Evolutionary conservation across 1,284 basidiomycete genomes (phyloP), one percentile per base, ranked within the genome.

Genomic region (Fomitopsis palustris): DNA sequence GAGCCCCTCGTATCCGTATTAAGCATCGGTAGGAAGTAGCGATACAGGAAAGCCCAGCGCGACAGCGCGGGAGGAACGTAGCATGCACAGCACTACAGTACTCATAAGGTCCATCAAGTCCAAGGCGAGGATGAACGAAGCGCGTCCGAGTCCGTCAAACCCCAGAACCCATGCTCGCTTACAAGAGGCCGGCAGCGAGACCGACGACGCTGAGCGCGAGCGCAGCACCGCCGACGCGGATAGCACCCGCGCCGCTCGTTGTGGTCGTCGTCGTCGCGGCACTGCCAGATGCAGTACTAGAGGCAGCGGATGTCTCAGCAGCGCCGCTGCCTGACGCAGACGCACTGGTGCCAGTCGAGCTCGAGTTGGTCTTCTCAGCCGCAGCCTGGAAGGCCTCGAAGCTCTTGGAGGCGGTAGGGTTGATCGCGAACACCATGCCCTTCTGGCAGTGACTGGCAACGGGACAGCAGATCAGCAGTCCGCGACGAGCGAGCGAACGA

Each of bases 361-460:
- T 49, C 4, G 65, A 62, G 25, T 39, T 41, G 39, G 62, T 55
- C 37, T 23, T 67, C 59, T 71, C 76, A 8, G 80, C 79, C 27
- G 67, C 66, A 2, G 74, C 68, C 75, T 81, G 68, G 70, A 72
- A 76, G 5, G 59, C 60, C 8, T 53, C 67, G 61, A 70, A 74
- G 8, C 65, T 62, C 65, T 70, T 72, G 10, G 62, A 61, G 10
- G 64, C 62, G 3, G 71, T 72, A 27, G 72, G 70, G 70, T 78
- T 77, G 16, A 77, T 66, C 55, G 77, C 74, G 64, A 78, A 77
- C 43, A 78, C 77, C 77, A 78, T 78, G 25, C 76, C 76, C 12
- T 59, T 14, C 42, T 62, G 55, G 55, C 76, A 77, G 65, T 78
- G 76, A 57, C 71, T 73, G 53, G 4, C 14, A 12, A 9, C 1